phyloP scores from a whole-genome alignment of 768 basidiomycete genomes.

The Mycena metata region DNA sequence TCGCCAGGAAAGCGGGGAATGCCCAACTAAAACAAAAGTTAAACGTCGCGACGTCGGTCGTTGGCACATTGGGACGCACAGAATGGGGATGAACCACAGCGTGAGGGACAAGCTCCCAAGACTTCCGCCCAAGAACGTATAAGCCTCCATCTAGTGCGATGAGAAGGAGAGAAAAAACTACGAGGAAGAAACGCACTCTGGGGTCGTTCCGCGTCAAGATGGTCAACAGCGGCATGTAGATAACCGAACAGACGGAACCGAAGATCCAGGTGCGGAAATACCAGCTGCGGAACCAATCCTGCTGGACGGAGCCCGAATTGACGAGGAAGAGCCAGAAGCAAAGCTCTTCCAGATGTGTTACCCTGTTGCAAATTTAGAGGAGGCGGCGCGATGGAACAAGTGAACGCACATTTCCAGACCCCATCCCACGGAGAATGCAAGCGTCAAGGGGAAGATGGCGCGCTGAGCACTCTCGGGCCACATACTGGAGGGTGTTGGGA shows the following conservation, averaged over 20 bases:
- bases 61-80: constrained; percentile 56
- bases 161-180: neutral
- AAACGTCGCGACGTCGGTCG: constrained; percentile 17
- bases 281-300: constrained; percentile 81
- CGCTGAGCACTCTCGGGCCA: constrained; percentile 64
- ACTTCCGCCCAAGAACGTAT: constrained; percentile 77
- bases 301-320: constrained; percentile 70
- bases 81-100: constrained; percentile 78
- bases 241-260: constrained; percentile 71
- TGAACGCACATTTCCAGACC: constrained; percentile 76
- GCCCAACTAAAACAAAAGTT: constrained; percentile 59
- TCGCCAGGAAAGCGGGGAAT: constrained; percentile 75
- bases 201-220: constrained; percentile 72
- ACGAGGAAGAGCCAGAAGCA: constrained; percentile 92
- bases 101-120: constrained; percentile 79
- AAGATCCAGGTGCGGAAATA: constrained; percentile 83
- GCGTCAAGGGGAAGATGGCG: constrained; percentile 74
- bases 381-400: neutral
- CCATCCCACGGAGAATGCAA: constrained; percentile 79
- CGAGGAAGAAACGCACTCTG: constrained; percentile 57
- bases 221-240: constrained; percentile 80
- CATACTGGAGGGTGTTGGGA: constrained; percentile 72
- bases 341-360: constrained; percentile 87
- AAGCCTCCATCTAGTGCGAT: constrained; percentile 71
- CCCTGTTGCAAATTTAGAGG: constrained; percentile 54